Evolutionary conservation across 805 yeast genomes (phyloP), one percentile per base, ranked within the genome.

Genomic region (Candida vaughaniae): DNA sequence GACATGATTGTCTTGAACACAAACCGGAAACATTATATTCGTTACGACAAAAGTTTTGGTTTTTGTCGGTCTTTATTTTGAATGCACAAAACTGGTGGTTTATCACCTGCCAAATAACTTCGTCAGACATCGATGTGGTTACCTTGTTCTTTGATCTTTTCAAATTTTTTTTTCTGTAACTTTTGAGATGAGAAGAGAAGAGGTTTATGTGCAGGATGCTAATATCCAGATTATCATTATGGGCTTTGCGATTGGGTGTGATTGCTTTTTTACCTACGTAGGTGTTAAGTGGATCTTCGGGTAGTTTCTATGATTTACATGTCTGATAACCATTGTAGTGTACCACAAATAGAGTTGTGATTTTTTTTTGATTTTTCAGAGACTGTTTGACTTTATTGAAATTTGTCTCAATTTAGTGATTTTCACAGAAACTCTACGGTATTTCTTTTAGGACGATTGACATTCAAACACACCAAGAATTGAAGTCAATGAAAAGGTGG

Each of bases 71-170:
- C 55, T 84, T 85, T 52, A 93, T 71, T 64, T 91, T 91, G 70
- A 85, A 93, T 16, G 99, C 86, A 70, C 99, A 93, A 58, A 91
- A 93, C 59, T 88, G 91, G 60, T 87, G 89, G 67, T 90, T 89
- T 52, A 93, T 87, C 43, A 91, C 93, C 69, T 87, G 95, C 99
- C 99, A 93, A 55, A 93, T 87, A 49, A 93, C 82, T 77, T 91
- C 84, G 69, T 80, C 86, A 29, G 85, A 78, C 72, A 66, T 67
- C 38, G 25, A 12, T 25, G 10, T 16, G 31, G 19, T n/a, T 17
- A 16, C 5, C 11, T 27, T 20, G 15, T 33, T 27, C 12, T 25
- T 25, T 8, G 26, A 33, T 20, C 25, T 26, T 26, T 22, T 16
- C 26, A 33, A 20, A 27, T 33, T 33, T 33, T 33, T 33, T 33